phyloP scores from a whole-genome alignment of 1,284 basidiomycete species.

The Tetrapyrgos nigripes region DNA sequence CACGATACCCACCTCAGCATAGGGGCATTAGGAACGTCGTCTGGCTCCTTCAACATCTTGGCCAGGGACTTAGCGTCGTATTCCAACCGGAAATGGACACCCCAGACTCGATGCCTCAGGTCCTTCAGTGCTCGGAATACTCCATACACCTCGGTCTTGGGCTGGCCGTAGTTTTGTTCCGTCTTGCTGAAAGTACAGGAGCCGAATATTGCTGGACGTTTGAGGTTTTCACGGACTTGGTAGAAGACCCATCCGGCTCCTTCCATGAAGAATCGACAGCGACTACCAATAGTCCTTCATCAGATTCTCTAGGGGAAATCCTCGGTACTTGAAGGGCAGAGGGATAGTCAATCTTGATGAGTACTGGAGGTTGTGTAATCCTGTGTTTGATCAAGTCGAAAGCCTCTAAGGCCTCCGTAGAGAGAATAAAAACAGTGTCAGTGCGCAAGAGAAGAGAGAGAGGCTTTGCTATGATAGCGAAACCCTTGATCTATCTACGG shows the following conservation, averaged over 20 bases:
- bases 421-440: constrained; percentile 25
- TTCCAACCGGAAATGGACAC: constrained; percentile 38
- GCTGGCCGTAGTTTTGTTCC: no score
- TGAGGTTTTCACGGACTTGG: constrained; percentile 28
- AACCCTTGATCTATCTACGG: constrained; percentile 38
- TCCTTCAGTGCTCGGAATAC: no score
- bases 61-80: constrained; percentile 39
- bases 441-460: constrained; percentile 27
- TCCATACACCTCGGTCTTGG: no score
- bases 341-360: constrained; percentile 35
- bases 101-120: constrained; percentile 34
- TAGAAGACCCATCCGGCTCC: constrained; percentile 39
- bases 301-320: constrained; percentile 4
- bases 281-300: constrained; percentile 35
- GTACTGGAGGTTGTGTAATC: constrained; percentile 30
- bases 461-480: constrained; percentile 35
- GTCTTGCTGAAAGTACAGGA: constrained; percentile 38
- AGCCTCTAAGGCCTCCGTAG: constrained; percentile 23
- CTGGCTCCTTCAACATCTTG: no score
- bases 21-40: constrained; percentile 40
- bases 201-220: constrained; percentile 34
- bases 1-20: constrained; percentile 42
- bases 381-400: constrained; percentile 32
- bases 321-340: constrained; percentile 17
- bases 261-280: constrained; percentile 38